These are phyloP conservation scores for Porpolomopsis calyptriformis DNA, from an alignment of 768 basidiomycete genomes.

Conservation along the genomic window DNA sequence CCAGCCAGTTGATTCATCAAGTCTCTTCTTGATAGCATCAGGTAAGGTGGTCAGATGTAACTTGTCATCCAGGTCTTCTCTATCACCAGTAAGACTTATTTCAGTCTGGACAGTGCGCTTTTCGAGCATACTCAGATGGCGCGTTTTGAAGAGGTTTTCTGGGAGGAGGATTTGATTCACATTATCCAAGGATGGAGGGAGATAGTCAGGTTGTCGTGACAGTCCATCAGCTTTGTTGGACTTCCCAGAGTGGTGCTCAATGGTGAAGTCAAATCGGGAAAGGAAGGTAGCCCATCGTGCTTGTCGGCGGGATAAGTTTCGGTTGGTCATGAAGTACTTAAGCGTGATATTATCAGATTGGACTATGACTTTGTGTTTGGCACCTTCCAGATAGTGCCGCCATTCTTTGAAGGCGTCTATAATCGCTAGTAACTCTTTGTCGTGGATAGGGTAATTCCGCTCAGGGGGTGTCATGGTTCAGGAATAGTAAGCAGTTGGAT, in stretches of 20 bases:
- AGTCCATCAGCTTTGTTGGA: neutral
- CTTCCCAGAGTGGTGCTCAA: neutral
- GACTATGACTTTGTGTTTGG: neutral
- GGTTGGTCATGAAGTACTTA: neutral
- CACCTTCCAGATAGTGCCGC: slow-evolving; percentile 17
- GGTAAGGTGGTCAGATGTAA: too few species aligned
- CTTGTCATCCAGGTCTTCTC: too few species aligned
- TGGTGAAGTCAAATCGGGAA: neutral
- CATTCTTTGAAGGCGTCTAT: slow-evolving; percentile 21
- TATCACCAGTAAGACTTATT: too few species aligned
- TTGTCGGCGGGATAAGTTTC: neutral
- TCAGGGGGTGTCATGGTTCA: slow-evolving; percentile 23
- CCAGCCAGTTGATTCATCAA: too few species aligned
- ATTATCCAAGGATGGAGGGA: neutral
- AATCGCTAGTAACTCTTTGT: slow-evolving; percentile 41
- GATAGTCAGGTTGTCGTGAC: too few species aligned
- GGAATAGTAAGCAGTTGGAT: slow-evolving; percentile 13
- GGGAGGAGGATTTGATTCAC: neutral
- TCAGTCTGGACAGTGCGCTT: too few species aligned
- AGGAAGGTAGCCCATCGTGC: neutral
- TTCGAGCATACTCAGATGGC: too few species aligned
- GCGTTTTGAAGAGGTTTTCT: neutral
- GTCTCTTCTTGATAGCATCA: too few species aligned
- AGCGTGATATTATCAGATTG: neutral
- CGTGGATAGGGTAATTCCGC: slow-evolving; percentile 33